Percentiles rank a stretch among this genome's conserved stretches.
These are phyloP conservation scores for Viola pubescens DNA, from an alignment of 441 rosid genomes.

Conservation along the genomic window DNA sequence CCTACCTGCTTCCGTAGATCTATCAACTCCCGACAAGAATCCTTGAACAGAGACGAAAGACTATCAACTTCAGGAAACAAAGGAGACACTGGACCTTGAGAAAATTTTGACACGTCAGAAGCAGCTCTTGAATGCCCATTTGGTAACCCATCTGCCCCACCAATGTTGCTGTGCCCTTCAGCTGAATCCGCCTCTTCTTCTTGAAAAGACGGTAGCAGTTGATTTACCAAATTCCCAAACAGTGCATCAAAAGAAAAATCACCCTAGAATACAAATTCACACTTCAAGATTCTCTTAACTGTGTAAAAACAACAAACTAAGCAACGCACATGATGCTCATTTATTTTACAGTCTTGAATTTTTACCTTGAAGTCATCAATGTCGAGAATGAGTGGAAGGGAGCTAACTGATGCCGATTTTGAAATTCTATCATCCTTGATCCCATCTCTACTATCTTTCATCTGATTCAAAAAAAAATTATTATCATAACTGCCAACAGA, in stretches of 20 bases:
- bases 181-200: constrained; percentile 73
- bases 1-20: constrained; percentile 86
- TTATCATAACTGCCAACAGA: neutral
- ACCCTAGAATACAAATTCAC: constrained; percentile 45
- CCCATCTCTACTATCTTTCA: constrained; percentile 21
- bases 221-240: constrained; percentile 85
- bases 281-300: neutral
- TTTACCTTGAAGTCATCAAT: constrained; percentile 90
- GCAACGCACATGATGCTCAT: neutral
- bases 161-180: constrained; percentile 51
- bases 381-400: constrained; percentile 79
- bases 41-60: constrained; percentile 73
- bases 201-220: constrained; percentile 74
- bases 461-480: neutral
- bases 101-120: constrained; percentile 45
- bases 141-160: constrained; percentile 51
- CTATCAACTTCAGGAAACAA: constrained; percentile 93
- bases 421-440: constrained; percentile 33
- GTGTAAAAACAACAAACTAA: neutral
- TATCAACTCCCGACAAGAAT: constrained; percentile 81
- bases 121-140: constrained; percentile 63
- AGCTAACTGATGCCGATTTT: constrained; percentile 51
- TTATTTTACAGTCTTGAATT: constrained; percentile 1
- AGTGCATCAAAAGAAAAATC: constrained; percentile 95
- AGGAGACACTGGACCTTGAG: constrained; percentile 56